Conservation (phyloP, 805 yeast genomes). For the Teunomyces funiuensis region DNA sequence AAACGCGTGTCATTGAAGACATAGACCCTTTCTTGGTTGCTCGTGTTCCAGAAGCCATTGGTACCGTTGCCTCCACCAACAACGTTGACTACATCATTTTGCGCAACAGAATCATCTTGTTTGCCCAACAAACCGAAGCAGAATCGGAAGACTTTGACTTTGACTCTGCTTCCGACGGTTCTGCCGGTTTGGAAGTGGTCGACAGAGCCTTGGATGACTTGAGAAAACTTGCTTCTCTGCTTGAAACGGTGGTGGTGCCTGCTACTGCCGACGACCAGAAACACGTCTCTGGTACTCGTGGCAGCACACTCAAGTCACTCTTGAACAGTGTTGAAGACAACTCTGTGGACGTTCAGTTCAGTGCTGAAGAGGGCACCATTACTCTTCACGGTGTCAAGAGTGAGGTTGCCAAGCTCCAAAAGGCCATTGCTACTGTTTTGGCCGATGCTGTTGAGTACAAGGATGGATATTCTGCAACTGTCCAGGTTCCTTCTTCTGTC, state of each 20-base stretch:
- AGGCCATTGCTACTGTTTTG: conserved; percentile 53
- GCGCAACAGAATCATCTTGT: conserved; percentile 53
- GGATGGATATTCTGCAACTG: conserved; percentile 44
- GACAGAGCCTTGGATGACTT: conserved; percentile 54
- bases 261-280: conserved; percentile 55
- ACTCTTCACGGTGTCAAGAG: conserved; percentile 66
- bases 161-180: conserved; percentile 50
- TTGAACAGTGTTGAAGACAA: conserved; percentile 35
- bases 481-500: conserved; percentile 64
- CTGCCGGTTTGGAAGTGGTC: conserved; percentile 53
- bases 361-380: conserved; percentile 43
- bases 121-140: conserved; percentile 50
- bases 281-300: conserved; percentile 59
- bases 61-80: conserved; percentile 41
- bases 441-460: conserved; percentile 55
- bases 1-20: conserved; percentile 57
- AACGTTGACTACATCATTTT: conserved; percentile 61
- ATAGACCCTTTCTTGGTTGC: conserved; percentile 61
- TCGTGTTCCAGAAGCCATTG: conserved; percentile 44
- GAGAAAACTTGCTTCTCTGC: conserved; percentile 55
- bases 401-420: conserved; percentile 56
- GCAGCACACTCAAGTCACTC: conserved; percentile 53
- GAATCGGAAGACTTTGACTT: conserved; percentile 41
- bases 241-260: conserved; percentile 50
- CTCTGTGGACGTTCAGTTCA: conserved; percentile 49